Evolutionary conservation across 768 basidiomycete genomes (phyloP).

Genomic region (Rhizopogon roseolus): DNA sequence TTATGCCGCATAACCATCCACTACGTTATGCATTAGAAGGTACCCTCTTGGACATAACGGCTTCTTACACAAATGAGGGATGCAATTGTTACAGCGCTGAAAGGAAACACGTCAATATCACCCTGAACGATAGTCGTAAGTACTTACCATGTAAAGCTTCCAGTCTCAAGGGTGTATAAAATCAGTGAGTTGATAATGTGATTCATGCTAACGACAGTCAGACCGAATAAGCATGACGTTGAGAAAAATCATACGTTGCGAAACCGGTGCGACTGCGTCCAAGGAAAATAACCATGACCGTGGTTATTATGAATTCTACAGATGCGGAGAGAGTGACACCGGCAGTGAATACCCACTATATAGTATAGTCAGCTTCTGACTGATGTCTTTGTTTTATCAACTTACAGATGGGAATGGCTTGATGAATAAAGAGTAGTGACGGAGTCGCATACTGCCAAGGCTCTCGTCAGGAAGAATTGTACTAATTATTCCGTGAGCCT

Average conservation of each 20-base stretch:
- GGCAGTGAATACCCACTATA: slow-evolving; percentile 26
- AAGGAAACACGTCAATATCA: not conserved
- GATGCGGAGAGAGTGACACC: slow-evolving; percentile 29
- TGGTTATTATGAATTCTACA: slow-evolving; percentile 28
- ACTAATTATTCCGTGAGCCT: not conserved
- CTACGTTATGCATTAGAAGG: slow-evolving; percentile 4
- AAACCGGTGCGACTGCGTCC: slow-evolving; percentile 27
- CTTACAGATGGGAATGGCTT: slow-evolving; percentile 24
- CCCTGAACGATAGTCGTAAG: no score
- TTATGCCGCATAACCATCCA: slow-evolving; percentile 31
- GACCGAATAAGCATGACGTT: not conserved
- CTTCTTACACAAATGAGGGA: slow-evolving; percentile 26
- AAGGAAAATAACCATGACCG: slow-evolving; percentile 26
- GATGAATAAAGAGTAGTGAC: slow-evolving; percentile 26
- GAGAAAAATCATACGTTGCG: slow-evolving; percentile 13
- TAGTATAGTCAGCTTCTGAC: not conserved
- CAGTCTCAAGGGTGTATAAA: slow-evolving; percentile 49
- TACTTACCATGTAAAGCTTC: slow-evolving; percentile 39
- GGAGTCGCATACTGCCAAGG: slow-evolving; percentile 18
- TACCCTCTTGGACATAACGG: not conserved
- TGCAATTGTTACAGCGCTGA: slow-evolving; percentile 27
- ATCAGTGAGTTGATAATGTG: slow-evolving; percentile 45
- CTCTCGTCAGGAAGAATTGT: not conserved
- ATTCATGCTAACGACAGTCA: slow-evolving; percentile 32
- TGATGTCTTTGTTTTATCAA: not conserved